These are phyloP conservation scores for Candida sp. DNA, from an alignment of 1,139 yeast species.

Conservation along the genomic window DNA sequence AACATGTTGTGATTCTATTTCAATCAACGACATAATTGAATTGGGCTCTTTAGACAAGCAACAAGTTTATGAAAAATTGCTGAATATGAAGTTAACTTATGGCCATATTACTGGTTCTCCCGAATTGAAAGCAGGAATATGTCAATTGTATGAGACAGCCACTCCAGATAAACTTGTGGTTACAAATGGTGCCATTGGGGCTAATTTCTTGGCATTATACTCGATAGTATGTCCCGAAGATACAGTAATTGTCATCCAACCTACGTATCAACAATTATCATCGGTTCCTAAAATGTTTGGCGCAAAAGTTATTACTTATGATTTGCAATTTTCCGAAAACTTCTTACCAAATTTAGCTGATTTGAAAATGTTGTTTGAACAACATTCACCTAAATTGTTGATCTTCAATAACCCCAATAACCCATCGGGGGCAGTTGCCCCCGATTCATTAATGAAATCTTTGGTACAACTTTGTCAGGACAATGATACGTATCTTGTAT, in stretches of 20 bases:
- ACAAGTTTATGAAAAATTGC: slow-evolving; percentile 7
- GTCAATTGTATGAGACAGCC: slow-evolving; percentile 29
- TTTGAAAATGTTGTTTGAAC: slow-evolving; percentile 23
- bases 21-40: slow-evolving; percentile 31
- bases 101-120: slow-evolving; percentile 49
- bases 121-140: slow-evolving; percentile 31
- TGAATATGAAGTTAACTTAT: slow-evolving; percentile 33
- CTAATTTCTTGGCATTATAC: slow-evolving; percentile 48
- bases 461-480: slow-evolving; percentile 38
- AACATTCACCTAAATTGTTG: slow-evolving; percentile 39
- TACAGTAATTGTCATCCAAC: slow-evolving; percentile 48
- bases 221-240: slow-evolving; percentile 44
- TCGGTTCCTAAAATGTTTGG: slow-evolving; percentile 52
- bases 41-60: slow-evolving; percentile 11
- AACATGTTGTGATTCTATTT: slow-evolving; percentile 50
- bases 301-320: slow-evolving; percentile 35
- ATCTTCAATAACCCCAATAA: slow-evolving; percentile 55
- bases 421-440: slow-evolving; percentile 51
- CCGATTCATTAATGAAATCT: slow-evolving; percentile 23
- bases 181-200: slow-evolving; percentile 61
- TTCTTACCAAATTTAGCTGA: slow-evolving; percentile 35
- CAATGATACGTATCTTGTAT: slow-evolving; percentile 32
- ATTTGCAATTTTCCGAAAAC: slow-evolving; percentile 26
- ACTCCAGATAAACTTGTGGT: slow-evolving; percentile 35
- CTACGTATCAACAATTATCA: slow-evolving; percentile 50